These are phyloP conservation scores for Chytridium lagenaria DNA, from an alignment of 371 early-diverging fungal species.

Conservation along the genomic window DNA sequence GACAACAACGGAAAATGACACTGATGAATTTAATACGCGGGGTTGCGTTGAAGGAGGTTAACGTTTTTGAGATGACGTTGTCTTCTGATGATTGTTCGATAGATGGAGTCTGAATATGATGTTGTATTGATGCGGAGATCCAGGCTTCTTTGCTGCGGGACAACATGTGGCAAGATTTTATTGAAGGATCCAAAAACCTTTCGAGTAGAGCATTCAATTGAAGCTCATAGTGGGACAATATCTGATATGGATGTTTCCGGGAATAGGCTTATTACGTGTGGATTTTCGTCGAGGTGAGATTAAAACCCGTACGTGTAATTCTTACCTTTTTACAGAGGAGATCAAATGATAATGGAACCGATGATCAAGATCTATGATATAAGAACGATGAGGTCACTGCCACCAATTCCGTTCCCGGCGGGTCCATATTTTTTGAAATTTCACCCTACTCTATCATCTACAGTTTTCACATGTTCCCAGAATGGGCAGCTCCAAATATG, in stretches of 20 bases:
- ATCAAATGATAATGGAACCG: conserved; percentile 61
- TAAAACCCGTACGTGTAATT: too few relatives aligned
- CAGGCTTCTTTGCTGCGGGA: conserved; percentile 72
- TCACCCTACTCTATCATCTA: conserved; percentile 75
- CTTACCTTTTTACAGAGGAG: conserved; percentile 23
- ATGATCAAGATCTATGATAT: conserved; percentile 86
- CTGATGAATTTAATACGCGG: conserved; percentile 74
- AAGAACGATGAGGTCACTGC: conserved; percentile 72
- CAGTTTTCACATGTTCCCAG: conserved; percentile 71
- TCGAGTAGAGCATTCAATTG: conserved; percentile 70
- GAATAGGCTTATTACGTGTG: conserved; percentile 77
- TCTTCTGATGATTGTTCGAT: conserved; percentile 1
- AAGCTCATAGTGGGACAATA: conserved; percentile 79
- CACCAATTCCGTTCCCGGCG: conserved; percentile 74
- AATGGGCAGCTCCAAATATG: conserved; percentile 77
- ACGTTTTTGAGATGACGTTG: not conserved
- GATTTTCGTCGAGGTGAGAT: conserved; percentile 65
- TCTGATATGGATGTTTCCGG: conserved; percentile 79
- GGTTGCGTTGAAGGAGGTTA: conserved; percentile 61
- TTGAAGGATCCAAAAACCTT: conserved; percentile 74
- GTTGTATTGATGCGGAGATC: conserved; percentile 75
- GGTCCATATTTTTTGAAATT: conserved; percentile 74
- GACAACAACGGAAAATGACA: conserved; percentile 63
- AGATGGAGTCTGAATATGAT: conserved; percentile 59
- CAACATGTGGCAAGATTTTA: conserved; percentile 60